Conservation (phyloP, 352 stramenopile genomes). For the Phytophthora pseudosyringae region DNA sequence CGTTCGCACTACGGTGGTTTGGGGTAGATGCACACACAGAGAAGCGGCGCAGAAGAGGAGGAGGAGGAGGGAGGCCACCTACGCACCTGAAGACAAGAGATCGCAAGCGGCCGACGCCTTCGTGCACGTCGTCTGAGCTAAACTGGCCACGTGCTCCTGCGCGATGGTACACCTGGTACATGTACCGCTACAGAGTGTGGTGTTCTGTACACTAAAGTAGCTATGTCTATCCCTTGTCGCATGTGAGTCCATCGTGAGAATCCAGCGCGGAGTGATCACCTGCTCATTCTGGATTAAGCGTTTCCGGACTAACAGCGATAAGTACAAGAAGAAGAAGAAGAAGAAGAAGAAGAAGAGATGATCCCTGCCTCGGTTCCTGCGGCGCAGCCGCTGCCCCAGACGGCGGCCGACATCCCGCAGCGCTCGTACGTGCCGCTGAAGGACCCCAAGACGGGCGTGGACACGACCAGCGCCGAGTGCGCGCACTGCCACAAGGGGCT, state of each 20-base stretch:
- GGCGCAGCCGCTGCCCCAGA: constrained; percentile 35
- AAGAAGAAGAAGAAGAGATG: constrained; percentile 24
- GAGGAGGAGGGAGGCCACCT: not conserved
- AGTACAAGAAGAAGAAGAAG: not conserved
- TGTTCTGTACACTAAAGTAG: constrained; percentile 13
- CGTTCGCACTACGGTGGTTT: constrained; percentile 14
- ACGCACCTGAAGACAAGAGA: constrained; percentile 12
- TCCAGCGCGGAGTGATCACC: constrained; percentile 13
- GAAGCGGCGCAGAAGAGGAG: constrained; percentile 4
- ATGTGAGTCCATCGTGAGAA: constrained; percentile 3
- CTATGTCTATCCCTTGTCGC: constrained; percentile 3
- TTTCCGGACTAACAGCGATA: not conserved
- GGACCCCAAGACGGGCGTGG: constrained; percentile 19
- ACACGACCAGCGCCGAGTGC: constrained; percentile 43
- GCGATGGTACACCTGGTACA: not conserved
- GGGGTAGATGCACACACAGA: constrained; percentile 4
- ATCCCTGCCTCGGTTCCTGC: constrained; percentile 21
- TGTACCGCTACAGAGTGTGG: not conserved
- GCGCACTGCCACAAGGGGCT: constrained; percentile 46
- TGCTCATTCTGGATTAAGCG: constrained; percentile 17
- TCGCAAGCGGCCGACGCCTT: not conserved
- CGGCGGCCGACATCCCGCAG: constrained; percentile 36
- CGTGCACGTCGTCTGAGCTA: constrained; percentile 10
- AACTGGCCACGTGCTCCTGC: constrained; percentile 19
- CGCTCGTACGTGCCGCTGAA: constrained; percentile 26